These are phyloP conservation scores for Candida orba DNA, from an alignment of 805 yeast genomes.

Conservation along the genomic window DNA sequence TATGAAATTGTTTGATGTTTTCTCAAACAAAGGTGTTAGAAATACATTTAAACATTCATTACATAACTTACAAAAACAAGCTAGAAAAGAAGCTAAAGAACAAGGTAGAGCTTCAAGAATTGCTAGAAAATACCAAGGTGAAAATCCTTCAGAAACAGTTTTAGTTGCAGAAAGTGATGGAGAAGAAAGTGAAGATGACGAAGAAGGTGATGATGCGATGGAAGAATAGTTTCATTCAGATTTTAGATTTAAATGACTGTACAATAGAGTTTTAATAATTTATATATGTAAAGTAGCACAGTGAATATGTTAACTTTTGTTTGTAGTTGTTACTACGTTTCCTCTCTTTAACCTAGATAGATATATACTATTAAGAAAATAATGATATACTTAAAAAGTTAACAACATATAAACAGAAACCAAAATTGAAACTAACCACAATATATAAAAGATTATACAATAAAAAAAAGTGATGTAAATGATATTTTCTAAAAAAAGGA, in stretches of 20 bases:
- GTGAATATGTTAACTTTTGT: background rate
- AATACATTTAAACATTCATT: constrained; percentile 56
- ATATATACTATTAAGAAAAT: constrained; percentile 6
- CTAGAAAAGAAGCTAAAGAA: constrained; percentile 48
- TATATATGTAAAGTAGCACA: background rate
- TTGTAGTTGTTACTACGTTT: background rate
- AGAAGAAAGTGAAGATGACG: constrained; percentile 52
- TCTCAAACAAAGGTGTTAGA: constrained; percentile 75
- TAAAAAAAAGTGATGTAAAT: background rate
- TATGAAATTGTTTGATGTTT: constrained; percentile 88
- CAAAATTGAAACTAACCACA: constrained; percentile 2
- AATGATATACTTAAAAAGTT: background rate
- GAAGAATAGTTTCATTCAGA: constrained; percentile 3
- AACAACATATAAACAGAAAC: background rate
- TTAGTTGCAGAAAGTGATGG: constrained; percentile 58
- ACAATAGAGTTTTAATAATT: background rate
- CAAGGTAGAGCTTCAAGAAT: constrained; percentile 63
- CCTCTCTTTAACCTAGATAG: background rate
- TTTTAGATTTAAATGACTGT: background rate
- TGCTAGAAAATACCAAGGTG: constrained; percentile 59
- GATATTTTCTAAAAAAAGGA: background rate
- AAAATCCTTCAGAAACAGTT: constrained; percentile 41
- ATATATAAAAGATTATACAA: constrained; percentile 1
- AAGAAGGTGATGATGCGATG: constrained; percentile 21
- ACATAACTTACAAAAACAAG: constrained; percentile 43